Base-by-base conservation (phyloP, 2,329 filamentous ascomycete genomes). In the Colletotrichum caudatum region DNA sequence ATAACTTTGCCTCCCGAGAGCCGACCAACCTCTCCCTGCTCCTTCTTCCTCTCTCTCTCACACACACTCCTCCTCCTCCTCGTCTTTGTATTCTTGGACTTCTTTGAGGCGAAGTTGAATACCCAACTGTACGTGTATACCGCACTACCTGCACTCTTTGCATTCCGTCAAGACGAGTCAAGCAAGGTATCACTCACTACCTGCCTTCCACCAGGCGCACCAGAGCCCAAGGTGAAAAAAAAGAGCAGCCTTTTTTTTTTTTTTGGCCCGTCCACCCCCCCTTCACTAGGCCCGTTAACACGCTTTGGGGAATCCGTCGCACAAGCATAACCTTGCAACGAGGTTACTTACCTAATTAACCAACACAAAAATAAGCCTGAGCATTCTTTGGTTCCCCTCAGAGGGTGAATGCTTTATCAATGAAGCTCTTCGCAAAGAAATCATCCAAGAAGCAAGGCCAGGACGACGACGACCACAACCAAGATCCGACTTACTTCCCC, bases 391-490 rank as follows among this genome's bases (percentile, higher is more conserved):
- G 69, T 64, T 64, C 65, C 69, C 65, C 69, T 71, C 64, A 69
- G 65, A 69, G 69, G 69, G 65, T 35, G 37, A 65, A 54, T 59
- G 56, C 62, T 70, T 72, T 70, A 72, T 76, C 78, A 83, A 87
- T 87, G 86, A 87, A 87, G 84, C 84, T 86, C 84, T 87, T 87
- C 79, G 80, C 76, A 77, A 82, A 84, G 79, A 86, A 85, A 79
- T 80, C 83, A 74, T 78, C 80, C 78, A 80, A 81, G 76, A 82
- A 82, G 75, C 76, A 80, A 76, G 75, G 75, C 74, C 75, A 78
- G 70, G 78, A 78, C 78, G 82, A 84, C 75, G 78, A 81, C 75
- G 74, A 78, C 74, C 77, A 80, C 71, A 79, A 82, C 66, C 78
- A 80, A 69, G 71, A 76, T 37, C 39, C 69, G 50, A 68, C 26